Conservation (phyloP, 2,329 filamentous ascomycete genomes). For the Epichloe sibirici region DNA sequence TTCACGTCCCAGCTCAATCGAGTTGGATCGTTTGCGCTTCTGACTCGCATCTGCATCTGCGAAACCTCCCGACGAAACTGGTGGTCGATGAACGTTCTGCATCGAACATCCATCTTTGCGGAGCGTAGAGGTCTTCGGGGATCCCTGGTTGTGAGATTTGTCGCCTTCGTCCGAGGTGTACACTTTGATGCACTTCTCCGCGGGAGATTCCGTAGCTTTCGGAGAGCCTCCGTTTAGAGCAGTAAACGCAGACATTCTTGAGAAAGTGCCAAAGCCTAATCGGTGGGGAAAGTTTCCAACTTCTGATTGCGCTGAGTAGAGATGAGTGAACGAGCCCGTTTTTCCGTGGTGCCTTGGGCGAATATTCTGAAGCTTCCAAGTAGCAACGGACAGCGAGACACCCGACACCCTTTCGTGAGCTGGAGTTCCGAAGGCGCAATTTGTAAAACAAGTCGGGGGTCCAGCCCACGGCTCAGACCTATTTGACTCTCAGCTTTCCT, state of each 20-base stretch:
- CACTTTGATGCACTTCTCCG: constrained; percentile 17
- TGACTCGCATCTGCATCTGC: constrained; percentile 37
- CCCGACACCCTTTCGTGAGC: constrained; percentile 7
- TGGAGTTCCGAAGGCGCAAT: constrained; percentile 3
- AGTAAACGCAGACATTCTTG: constrained; percentile 36
- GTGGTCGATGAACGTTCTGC: constrained; percentile 28
- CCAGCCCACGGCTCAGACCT: constrained; percentile 4
- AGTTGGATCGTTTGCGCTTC: constrained; percentile 60
- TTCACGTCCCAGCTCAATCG: constrained; percentile 37
- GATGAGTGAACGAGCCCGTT: not conserved
- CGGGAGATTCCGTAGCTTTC: constrained; percentile 26
- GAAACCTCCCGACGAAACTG: constrained; percentile 28
- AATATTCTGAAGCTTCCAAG: not conserved
- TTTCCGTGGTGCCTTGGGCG: not conserved
- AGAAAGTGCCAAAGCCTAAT: not conserved
- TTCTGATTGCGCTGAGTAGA: not conserved
- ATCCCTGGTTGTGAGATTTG: constrained; percentile 13
- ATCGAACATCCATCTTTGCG: constrained; percentile 31
- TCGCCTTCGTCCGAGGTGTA: constrained; percentile 22
- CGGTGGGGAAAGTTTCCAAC: not conserved
- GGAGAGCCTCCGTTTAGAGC: constrained; percentile 40
- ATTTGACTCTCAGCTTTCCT: not conserved
- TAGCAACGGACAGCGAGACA: not conserved
- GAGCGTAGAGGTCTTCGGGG: constrained; percentile 13
- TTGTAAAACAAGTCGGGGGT: constrained; percentile 1